Conservation (phyloP, 192 early-diverging fungal genomes). For the Gamsiella multidivaricata region DNA sequence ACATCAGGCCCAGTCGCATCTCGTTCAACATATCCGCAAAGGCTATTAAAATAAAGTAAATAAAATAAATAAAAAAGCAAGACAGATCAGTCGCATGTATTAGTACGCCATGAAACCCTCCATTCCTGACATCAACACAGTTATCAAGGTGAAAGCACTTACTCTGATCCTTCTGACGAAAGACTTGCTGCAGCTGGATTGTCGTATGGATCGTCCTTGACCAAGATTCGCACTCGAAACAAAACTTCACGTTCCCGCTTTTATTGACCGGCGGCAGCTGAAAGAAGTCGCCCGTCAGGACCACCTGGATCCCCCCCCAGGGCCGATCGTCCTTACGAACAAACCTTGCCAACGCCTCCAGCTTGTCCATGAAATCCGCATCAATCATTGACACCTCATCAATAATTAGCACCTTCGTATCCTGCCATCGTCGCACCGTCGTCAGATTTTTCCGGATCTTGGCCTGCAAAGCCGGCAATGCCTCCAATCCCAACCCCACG, state of each 20-base stretch:
- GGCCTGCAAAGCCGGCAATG: constrained; percentile 16
- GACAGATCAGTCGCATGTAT: no score
- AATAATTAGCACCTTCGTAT: constrained; percentile 73
- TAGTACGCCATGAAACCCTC: background rate
- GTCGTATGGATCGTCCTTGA: constrained; percentile 58
- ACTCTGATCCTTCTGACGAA: constrained; percentile 83
- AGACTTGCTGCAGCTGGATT: constrained; percentile 81
- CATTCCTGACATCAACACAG: background rate
- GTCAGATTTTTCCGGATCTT: constrained; percentile 36
- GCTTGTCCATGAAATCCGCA: constrained; percentile 74
- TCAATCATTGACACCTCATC: constrained; percentile 90
- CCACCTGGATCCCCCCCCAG: constrained; percentile 84
- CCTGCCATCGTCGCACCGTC: constrained; percentile 67
- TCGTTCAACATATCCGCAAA: constrained; percentile 90
- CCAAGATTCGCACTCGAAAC: constrained; percentile 76
- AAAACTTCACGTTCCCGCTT: constrained; percentile 61
- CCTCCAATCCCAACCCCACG: constrained; percentile 69
- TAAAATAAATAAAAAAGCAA: background rate
- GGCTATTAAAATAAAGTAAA: constrained; percentile 22
- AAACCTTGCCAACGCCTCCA: constrained; percentile 71
- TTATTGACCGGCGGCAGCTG: constrained; percentile 81
- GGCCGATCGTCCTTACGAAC: constrained; percentile 56
- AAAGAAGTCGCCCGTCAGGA: constrained; percentile 81
- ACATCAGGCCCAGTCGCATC: constrained; percentile 78
- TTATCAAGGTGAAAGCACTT: constrained; percentile 1